These are phyloP conservation scores for Zalaria obscura DNA, from an alignment of 2,329 filamentous ascomycete species.

Conservation along the genomic window DNA sequence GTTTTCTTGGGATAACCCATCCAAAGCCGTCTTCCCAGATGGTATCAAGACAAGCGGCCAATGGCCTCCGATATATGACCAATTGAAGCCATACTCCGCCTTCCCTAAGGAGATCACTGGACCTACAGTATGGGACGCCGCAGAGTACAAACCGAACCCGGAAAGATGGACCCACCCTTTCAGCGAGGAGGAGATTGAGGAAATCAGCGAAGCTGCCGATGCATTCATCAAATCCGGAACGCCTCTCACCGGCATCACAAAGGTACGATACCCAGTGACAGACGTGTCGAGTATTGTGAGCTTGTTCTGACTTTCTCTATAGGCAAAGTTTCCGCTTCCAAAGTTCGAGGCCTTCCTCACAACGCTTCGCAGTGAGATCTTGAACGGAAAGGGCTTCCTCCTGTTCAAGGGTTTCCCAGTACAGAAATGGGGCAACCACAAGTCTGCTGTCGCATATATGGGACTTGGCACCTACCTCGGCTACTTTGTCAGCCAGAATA, in stretches of 20 bases:
- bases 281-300: slow-evolving; percentile 8
- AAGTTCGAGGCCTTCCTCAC: slow-evolving; percentile 39
- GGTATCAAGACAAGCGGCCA: slow-evolving; percentile 58
- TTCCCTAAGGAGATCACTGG: slow-evolving; percentile 61
- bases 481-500: slow-evolving; percentile 80
- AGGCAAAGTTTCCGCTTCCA: slow-evolving; percentile 48
- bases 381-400: slow-evolving; percentile 80
- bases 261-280: slow-evolving; percentile 22
- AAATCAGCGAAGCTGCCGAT: slow-evolving; percentile 54
- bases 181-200: slow-evolving; percentile 48
- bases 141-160: slow-evolving; percentile 47
- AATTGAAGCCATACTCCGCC: slow-evolving; percentile 50
- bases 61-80: slow-evolving; percentile 51
- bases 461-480: slow-evolving; percentile 68
- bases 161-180: slow-evolving; percentile 63
- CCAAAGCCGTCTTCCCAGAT: slow-evolving; percentile 43
- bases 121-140: slow-evolving; percentile 56
- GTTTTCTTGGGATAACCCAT: slow-evolving; percentile 15
- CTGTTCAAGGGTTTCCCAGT: slow-evolving; percentile 80
- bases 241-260: slow-evolving; percentile 57
- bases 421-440: slow-evolving; percentile 58
- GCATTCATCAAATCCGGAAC: slow-evolving; percentile 50
- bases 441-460: slow-evolving; percentile 82
- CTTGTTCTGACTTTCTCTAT: not conserved
- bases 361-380: slow-evolving; percentile 47